Percentiles rank a stretch among this genome's conserved stretches.
These are phyloP conservation scores for Scheffersomyces illinoinensis DNA, from an alignment of 1,139 yeast species.

Conservation along the genomic window DNA sequence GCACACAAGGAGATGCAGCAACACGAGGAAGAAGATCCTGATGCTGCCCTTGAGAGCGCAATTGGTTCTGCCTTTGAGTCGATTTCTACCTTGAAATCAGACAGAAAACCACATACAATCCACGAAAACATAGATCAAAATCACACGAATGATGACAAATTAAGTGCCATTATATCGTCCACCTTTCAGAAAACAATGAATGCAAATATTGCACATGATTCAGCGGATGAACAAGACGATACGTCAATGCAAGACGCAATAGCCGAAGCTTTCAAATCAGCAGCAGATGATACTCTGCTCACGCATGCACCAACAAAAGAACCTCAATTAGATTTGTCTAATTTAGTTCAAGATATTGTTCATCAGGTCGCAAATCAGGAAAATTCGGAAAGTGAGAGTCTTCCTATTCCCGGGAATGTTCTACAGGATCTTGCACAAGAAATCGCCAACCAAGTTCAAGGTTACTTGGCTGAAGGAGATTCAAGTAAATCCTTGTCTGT, in stretches of 20 bases:
- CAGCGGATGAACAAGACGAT: slow-evolving; percentile 7
- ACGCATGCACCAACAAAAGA: slow-evolving; percentile 1
- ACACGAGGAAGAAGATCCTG: slow-evolving; percentile 6
- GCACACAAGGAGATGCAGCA: neutral
- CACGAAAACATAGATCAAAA: slow-evolving; percentile 2
- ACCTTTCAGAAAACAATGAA: slow-evolving; percentile 15
- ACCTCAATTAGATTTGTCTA: slow-evolving; percentile 15
- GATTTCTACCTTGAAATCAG: slow-evolving; percentile 1
- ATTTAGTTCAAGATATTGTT: slow-evolving; percentile 23
- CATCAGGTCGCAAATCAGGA: slow-evolving; percentile 16
- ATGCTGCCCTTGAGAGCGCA: slow-evolving; percentile 15
- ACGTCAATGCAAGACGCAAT: slow-evolving; percentile 32
- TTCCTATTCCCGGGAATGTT: slow-evolving; percentile 21
- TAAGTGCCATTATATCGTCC: slow-evolving; percentile 16
- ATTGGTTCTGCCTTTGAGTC: slow-evolving; percentile 19
- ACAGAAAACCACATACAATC: neutral
- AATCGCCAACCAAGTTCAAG: slow-evolving; percentile 36
- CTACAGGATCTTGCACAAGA: slow-evolving; percentile 35
- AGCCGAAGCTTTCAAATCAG: slow-evolving; percentile 35
- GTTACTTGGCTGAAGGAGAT: slow-evolving; percentile 17
- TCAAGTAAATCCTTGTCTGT: slow-evolving; percentile 8
- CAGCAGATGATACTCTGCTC: slow-evolving; percentile 7
- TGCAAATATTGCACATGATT: neutral
- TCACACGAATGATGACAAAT: slow-evolving; percentile 15
- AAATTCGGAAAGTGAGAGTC: slow-evolving; percentile 5